Evolutionary conservation across 176 grass and related monocot species (phyloP).

Genomic region (Ensete glaucum): DNA sequence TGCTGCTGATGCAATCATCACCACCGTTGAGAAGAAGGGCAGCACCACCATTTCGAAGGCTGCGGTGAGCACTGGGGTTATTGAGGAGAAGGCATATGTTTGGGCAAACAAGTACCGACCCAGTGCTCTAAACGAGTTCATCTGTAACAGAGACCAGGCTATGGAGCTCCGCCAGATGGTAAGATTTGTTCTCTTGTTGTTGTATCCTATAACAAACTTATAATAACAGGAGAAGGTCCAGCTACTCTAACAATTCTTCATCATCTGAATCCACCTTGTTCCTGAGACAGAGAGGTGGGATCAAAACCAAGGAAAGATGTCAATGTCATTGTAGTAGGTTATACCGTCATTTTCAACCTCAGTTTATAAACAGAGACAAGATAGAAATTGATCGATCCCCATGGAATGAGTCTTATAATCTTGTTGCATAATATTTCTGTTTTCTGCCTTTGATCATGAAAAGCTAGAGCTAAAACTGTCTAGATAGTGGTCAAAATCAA

Average conservation of each 20-base stretch:
- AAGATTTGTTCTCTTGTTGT: not conserved
- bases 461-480: too few species aligned
- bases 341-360: too few species aligned
- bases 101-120: conserved; percentile 59
- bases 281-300: too few species aligned
- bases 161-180: conserved; percentile 35
- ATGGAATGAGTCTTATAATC: too few species aligned
- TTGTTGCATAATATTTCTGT: too few species aligned
- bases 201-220: not conserved
- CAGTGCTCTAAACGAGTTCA: conserved; percentile 37
- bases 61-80: not conserved
- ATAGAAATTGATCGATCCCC: too few species aligned
- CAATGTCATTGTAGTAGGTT: too few species aligned
- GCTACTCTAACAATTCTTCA: not conserved
- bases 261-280: not conserved
- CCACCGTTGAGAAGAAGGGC: conserved; percentile 1
- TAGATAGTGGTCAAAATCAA: too few species aligned
- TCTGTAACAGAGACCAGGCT: conserved; percentile 41
- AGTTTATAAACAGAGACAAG: too few species aligned
- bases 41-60: not conserved
- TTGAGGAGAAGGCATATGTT: conserved; percentile 27
- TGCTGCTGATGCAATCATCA: conserved; percentile 4
- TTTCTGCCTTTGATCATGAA: too few species aligned
- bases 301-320: too few species aligned
- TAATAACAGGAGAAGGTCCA: not conserved